phyloP scores from a whole-genome alignment of 1,139 yeast species.

The Sugiyamaella japonica region DNA sequence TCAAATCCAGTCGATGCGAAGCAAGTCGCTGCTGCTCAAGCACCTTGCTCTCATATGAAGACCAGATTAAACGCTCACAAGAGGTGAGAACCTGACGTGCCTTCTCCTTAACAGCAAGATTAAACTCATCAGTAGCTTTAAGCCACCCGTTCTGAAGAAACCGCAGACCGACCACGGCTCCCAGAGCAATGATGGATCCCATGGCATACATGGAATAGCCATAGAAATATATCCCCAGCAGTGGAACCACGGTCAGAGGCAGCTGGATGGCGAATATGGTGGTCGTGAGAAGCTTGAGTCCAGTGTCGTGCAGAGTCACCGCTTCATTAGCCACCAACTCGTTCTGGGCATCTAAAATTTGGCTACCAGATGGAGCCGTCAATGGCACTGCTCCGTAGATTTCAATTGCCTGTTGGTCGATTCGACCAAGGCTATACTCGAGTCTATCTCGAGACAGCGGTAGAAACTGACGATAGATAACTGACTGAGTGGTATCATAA shows the following conservation, averaged over 20 bases:
- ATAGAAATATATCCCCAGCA: constrained; percentile 37
- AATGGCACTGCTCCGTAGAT: constrained; percentile 24
- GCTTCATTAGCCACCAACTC: constrained; percentile 23
- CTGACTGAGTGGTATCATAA: constrained; percentile 30
- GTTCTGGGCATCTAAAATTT: constrained; percentile 21
- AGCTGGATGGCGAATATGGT: constrained; percentile 40
- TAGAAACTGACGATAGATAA: constrained; percentile 29
- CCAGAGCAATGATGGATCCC: constrained; percentile 43
- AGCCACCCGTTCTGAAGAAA: constrained; percentile 42
- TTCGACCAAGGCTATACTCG: constrained; percentile 39
- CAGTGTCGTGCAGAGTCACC: constrained; percentile 36
- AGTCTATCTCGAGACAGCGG: constrained; percentile 36
- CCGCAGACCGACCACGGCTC: constrained; percentile 41
- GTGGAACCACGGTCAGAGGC: constrained; percentile 38
- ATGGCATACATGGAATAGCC: constrained; percentile 40
- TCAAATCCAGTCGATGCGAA: constrained; percentile 19
- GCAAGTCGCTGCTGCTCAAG: constrained; percentile 31
- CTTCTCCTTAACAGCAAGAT: constrained; percentile 30
- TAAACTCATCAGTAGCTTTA: constrained; percentile 33
- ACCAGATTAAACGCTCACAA: constrained; percentile 33
- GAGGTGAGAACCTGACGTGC: constrained; percentile 29
- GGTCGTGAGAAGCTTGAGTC: constrained; percentile 33
- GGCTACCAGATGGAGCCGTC: constrained; percentile 18
- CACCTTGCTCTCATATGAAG: constrained; percentile 40
- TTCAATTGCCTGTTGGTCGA: constrained; percentile 36